Conservation (phyloP, 345 rosid species). For the Eucalyptus melliodora region DNA sequence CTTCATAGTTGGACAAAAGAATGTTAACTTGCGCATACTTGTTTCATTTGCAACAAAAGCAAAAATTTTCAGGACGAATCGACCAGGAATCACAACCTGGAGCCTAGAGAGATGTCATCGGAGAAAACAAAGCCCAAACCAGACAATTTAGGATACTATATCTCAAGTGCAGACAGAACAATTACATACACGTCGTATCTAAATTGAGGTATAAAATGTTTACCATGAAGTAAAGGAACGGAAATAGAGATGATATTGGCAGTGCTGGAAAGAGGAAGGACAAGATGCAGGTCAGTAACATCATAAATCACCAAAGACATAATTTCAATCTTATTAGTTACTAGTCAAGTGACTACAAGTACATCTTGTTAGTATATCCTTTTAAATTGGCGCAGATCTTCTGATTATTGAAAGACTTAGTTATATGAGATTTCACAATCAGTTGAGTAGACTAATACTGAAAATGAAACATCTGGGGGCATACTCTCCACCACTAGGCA, state of each 20-base stretch:
- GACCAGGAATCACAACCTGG: not conserved
- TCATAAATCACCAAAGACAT: not conserved
- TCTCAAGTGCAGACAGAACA: not conserved
- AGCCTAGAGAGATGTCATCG: not conserved
- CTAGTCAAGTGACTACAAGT: not conserved
- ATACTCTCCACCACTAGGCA: not conserved
- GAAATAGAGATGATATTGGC: conserved; percentile 81
- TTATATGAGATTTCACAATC: not conserved
- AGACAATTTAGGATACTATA: not conserved
- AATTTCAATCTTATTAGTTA: not conserved
- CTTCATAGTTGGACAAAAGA: not conserved
- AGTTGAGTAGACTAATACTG: not conserved
- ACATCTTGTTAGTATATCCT: not conserved
- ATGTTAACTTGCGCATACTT: not conserved
- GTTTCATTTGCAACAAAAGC: not conserved
- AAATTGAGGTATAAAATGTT: not conserved
- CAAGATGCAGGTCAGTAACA: not conserved
- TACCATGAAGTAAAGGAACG: conserved; percentile 88
- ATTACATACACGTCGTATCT: not conserved
- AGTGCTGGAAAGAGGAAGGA: conserved; percentile 43
- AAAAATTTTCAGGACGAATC: not conserved
- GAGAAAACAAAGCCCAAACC: not conserved
- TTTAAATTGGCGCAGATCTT: not conserved
- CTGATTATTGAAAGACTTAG: not conserved
- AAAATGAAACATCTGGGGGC: not conserved